Conservation (phyloP, 2,329 filamentous ascomycete genomes). For the Saccharata proteae region DNA sequence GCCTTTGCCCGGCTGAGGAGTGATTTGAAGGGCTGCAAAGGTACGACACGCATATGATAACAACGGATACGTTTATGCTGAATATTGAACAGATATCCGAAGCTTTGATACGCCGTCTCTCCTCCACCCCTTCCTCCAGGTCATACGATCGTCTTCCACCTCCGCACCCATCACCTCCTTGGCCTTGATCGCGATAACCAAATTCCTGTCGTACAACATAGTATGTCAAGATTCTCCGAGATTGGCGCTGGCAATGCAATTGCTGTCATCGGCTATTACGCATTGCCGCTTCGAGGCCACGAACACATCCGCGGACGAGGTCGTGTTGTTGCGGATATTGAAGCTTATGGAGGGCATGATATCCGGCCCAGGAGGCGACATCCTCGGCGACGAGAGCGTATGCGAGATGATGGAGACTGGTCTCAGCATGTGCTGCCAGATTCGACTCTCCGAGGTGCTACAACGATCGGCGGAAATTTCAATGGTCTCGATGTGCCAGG, state of each 20-base stretch:
- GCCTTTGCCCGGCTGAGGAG: slow-evolving; percentile 83
- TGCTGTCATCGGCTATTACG: slow-evolving; percentile 85
- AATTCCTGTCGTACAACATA: slow-evolving; percentile 92
- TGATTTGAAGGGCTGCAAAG: slow-evolving; percentile 76
- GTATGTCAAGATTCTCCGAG: slow-evolving; percentile 75
- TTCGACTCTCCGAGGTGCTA: slow-evolving; percentile 79
- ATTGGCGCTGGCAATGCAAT: slow-evolving; percentile 84
- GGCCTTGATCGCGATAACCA: slow-evolving; percentile 83
- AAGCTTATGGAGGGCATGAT: slow-evolving; percentile 99
- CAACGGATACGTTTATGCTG: slow-evolving; percentile 11
- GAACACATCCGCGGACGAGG: slow-evolving; percentile 87
- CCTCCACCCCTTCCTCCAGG: slow-evolving; percentile 87
- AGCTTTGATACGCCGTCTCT: slow-evolving; percentile 81
- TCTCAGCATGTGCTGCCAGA: slow-evolving; percentile 91
- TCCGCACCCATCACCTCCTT: slow-evolving; percentile 94
- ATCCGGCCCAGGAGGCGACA: slow-evolving; percentile 78
- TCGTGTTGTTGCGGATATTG: slow-evolving; percentile 85
- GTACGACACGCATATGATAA: slow-evolving; percentile 30
- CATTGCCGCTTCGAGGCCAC: slow-evolving; percentile 97
- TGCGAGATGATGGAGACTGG: slow-evolving; percentile 99
- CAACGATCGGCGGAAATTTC: slow-evolving; percentile 86
- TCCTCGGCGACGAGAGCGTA: slow-evolving; percentile 94
- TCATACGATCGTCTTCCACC: slow-evolving; percentile 91
- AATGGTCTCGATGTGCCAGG: slow-evolving; percentile 98
- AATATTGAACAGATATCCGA: slow-evolving; percentile 54